These are phyloP conservation scores for Delitschia confertaspora DNA, from an alignment of 495 filamentous ascomycete genomes.

Conservation along the genomic window DNA sequence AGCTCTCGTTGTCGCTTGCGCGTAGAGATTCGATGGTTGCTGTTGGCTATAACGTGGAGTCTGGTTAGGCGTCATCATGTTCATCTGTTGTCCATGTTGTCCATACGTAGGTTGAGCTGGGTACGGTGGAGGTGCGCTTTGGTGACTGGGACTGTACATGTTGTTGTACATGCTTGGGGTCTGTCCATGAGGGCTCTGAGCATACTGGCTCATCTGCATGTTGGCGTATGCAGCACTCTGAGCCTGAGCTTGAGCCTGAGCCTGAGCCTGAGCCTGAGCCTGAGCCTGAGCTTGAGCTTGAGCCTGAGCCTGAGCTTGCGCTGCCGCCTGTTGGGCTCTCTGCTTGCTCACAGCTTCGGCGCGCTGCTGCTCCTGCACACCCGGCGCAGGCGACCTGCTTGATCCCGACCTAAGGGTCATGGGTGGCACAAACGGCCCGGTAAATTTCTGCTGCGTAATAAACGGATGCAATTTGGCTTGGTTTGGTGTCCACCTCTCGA, in stretches of 20 bases:
- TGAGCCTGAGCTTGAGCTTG: slow-evolving; percentile 33
- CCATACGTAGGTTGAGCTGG: slow-evolving; percentile 61
- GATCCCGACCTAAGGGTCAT: slow-evolving; percentile 88
- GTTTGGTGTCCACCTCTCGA: slow-evolving; percentile 96
- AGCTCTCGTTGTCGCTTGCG: slow-evolving; percentile 73
- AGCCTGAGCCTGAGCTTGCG: slow-evolving; percentile 42
- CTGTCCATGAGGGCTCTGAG: slow-evolving; percentile 42
- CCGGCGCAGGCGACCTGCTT: slow-evolving; percentile 78
- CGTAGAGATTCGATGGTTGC: slow-evolving; percentile 72
- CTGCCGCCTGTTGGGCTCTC: slow-evolving; percentile 52
- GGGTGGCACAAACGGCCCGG: slow-evolving; percentile 90
- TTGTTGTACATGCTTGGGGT: slow-evolving; percentile 55
- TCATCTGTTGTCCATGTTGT: slow-evolving; percentile 69
- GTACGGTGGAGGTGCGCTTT: slow-evolving; percentile 80
- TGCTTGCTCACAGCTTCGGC: slow-evolving; percentile 88
- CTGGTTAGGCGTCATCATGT: slow-evolving; percentile 58
- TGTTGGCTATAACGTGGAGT: slow-evolving; percentile 58
- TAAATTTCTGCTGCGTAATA: slow-evolving; percentile 97
- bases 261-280: slow-evolving; percentile 35
- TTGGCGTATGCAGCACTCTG: slow-evolving; percentile 47
- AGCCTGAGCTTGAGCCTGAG: slow-evolving; percentile 35
- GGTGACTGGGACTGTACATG: slow-evolving; percentile 65
- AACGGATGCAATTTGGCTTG: slow-evolving; percentile 97
- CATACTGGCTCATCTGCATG: slow-evolving; percentile 54
- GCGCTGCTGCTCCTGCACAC: slow-evolving; percentile 95